Evolutionary conservation across 73 alveolate species (phyloP).

Genomic region (Paramecium pentaurelia): DNA sequence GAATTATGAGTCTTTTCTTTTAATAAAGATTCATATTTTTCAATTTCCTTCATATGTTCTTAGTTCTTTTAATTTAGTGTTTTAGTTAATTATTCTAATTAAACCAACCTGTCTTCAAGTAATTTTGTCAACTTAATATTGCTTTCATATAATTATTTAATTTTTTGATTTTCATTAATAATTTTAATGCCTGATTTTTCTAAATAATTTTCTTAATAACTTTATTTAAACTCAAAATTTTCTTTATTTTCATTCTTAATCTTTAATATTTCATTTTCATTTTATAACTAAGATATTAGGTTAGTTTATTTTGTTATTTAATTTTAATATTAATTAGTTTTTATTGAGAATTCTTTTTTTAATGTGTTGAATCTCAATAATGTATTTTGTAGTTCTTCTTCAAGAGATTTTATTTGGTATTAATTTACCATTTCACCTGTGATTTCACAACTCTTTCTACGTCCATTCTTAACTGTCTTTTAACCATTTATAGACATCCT

Average conservation of each 20-base stretch:
- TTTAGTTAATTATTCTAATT: neutral
- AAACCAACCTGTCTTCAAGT: neutral
- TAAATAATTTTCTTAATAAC: neutral
- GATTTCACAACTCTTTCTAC: constrained; percentile 8
- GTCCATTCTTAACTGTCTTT: neutral
- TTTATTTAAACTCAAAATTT: neutral
- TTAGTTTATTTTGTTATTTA: neutral
- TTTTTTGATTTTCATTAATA: neutral
- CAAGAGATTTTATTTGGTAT: neutral
- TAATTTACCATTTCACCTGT: neutral
- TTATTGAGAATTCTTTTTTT: neutral
- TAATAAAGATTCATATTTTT: neutral
- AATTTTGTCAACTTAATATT: neutral
- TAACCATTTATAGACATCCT: neutral
- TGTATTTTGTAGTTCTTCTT: neutral
- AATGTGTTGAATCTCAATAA: neutral
- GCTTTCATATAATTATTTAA: neutral
- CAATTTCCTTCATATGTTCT: neutral
- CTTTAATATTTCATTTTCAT: neutral
- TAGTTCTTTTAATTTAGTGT: neutral
- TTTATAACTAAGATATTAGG: neutral
- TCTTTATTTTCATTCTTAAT: neutral
- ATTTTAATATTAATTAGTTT: neutral
- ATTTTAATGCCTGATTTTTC: constrained; percentile 15
- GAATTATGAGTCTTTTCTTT: neutral